A percentile compares a stretch with the other conserved stretches of the same genome.
Conservation (phyloP, 768 basidiomycete species). For the Daedaleopsis nitida region DNA sequence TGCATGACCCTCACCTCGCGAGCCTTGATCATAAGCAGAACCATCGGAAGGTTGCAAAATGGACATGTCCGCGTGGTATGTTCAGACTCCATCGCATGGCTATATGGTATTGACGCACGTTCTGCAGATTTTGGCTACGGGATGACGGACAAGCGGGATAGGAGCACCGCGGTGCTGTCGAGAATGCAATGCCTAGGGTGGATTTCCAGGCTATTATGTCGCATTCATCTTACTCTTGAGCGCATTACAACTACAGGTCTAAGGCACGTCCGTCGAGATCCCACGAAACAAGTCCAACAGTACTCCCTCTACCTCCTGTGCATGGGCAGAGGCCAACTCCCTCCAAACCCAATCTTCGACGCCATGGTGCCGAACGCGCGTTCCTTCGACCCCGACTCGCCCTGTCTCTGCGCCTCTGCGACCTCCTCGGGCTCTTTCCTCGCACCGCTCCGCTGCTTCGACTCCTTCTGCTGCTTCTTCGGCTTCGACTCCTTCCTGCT, state of each 20-base stretch:
- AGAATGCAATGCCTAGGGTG: no score
- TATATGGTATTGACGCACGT: no score
- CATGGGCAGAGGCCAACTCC: neutral
- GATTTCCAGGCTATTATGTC: no score
- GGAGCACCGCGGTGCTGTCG: no score
- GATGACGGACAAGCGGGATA: no score
- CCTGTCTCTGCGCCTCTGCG: neutral
- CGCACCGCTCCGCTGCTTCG: neutral
- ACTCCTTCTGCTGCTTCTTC: conserved; percentile 5
- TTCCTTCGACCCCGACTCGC: conserved; percentile 1
- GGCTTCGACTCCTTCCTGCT: neutral
- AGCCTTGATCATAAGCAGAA: no score
- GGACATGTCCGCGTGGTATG: no score
- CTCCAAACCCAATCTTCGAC: conserved; percentile 12
- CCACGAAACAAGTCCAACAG: neutral
- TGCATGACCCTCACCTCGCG: no score
- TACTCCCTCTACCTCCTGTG: neutral
- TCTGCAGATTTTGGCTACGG: no score
- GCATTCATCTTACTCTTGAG: neutral
- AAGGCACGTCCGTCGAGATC: neutral
- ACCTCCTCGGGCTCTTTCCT: neutral
- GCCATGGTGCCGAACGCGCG: conserved; percentile 6
- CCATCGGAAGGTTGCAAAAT: no score
- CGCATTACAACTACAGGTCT: neutral
- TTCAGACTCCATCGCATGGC: no score